Evolutionary conservation across 192 early-diverging fungal species (phyloP).

Genomic region (Coemansia sp.): DNA sequence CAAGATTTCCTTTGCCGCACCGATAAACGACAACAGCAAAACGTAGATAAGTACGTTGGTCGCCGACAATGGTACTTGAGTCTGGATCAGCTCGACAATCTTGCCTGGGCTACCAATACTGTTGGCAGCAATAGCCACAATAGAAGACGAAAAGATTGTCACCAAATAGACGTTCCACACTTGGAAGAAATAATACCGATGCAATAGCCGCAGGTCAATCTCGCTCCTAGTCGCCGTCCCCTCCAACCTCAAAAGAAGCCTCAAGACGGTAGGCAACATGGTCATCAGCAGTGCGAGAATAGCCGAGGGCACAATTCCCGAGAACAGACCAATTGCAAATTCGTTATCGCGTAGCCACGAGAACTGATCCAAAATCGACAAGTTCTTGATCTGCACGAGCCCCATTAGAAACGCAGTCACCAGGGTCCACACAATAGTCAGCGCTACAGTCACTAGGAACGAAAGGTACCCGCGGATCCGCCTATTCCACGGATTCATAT

Average conservation of each 20-base stretch:
- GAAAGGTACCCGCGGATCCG: conserved; percentile 63
- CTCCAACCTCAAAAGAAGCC: conserved; percentile 64
- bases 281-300: conserved; percentile 74
- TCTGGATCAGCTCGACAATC: conserved; percentile 57
- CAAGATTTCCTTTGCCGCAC: conserved; percentile 70
- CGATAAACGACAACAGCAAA: conserved; percentile 71
- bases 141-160: conserved; percentile 72
- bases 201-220: conserved; percentile 68
- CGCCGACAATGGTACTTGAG: conserved; percentile 71
- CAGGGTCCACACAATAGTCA: conserved; percentile 77
- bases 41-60: conserved; percentile 87
- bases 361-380: conserved; percentile 36
- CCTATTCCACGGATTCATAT: conserved; percentile 60
- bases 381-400: conserved; percentile 59
- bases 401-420: conserved; percentile 64
- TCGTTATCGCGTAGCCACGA: conserved; percentile 43
- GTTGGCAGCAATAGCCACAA: conserved; percentile 37
- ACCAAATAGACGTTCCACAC: conserved; percentile 84
- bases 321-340: conserved; percentile 59
- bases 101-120: conserved; percentile 19
- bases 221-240: conserved; percentile 65
- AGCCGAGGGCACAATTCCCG: conserved; percentile 78
- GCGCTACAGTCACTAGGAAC: conserved; percentile 54
- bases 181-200: conserved; percentile 83
- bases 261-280: conserved; percentile 73